Evolutionary conservation across 2,329 filamentous ascomycete genomes (phyloP), one percentile per base, ranked within the genome.

Genomic region (Cercospora citrullina): DNA sequence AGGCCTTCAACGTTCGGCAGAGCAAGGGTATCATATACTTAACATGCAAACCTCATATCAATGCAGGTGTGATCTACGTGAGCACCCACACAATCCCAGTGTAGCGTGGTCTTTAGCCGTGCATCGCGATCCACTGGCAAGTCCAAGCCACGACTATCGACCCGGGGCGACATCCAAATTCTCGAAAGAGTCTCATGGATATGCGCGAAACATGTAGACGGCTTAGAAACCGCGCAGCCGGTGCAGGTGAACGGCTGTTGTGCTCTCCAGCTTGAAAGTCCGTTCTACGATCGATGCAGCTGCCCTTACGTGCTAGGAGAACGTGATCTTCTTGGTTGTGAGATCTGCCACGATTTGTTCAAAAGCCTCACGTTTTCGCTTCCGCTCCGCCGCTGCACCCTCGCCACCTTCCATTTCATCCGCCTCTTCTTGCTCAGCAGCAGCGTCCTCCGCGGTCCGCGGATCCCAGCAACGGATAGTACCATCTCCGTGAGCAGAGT

Each of bases 401-500:
- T 75, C 76, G 39, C 76, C 74, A 80, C 69, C 81, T 23, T 85
- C 79, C 7, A 78, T 77, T 16, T 79, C 77, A 5, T 79, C 77
- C 10, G 79, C 75, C 42, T 84, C 81, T 55, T 80, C 78, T 30
- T 82, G 81, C 36, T 85, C 83, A 31, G 76, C 75, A 63, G 77
- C 68, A 7, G 77, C 78, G 64, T 83, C 81, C 5, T 83, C 82
- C 60, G 87, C 79, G 72, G 72, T 86, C 77, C 71, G 87, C 2
- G 92, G 91, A 72, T 85, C 84, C 93, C 94, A 97, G 4, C 87
- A 87, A 55, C 90, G 86, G 66, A 98, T 94, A 63, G 90, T 90
- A 0, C 94, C 94, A 76, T 97, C 93, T 3, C 90, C 84, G 75
- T 97, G 93, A 1, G 89, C 90, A 63, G 92, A 95, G 80, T 93